Percentiles rank a stretch among this genome's conserved stretches.
These are phyloP conservation scores for Cryphonectria parasitica DNA, from an alignment of 2,329 filamentous ascomycete species.

Conservation along the genomic window DNA sequence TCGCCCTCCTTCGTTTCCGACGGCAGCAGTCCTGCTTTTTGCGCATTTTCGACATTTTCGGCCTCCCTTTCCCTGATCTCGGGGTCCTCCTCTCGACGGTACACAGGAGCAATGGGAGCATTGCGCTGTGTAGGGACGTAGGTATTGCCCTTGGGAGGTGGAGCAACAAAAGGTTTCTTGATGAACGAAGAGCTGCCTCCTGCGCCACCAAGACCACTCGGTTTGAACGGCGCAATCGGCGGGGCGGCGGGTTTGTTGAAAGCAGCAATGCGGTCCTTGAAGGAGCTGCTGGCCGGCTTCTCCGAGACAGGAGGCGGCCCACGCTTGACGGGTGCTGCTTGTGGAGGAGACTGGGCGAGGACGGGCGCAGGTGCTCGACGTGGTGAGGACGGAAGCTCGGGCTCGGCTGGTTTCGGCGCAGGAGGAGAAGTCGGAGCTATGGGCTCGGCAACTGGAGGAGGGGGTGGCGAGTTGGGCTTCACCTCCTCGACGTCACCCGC, in stretches of 20 bases:
- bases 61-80: constrained; percentile 68
- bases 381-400: constrained; percentile 41
- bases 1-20: constrained; percentile 53
- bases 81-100: constrained; percentile 86
- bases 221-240: constrained; percentile 89
- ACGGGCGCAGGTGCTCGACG: constrained; percentile 31
- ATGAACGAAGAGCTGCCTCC: constrained; percentile 72
- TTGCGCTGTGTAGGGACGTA: constrained; percentile 81
- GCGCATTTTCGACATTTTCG: constrained; percentile 68
- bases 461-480: constrained; percentile 37
- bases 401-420: constrained; percentile 45
- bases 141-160: constrained; percentile 89
- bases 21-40: constrained; percentile 65
- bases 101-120: constrained; percentile 72
- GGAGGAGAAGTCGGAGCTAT: constrained; percentile 39
- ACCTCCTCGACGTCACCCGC: constrained; percentile 45
- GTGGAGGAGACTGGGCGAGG: constrained; percentile 37
- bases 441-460: constrained; percentile 37
- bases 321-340: constrained; percentile 45
- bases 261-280: constrained; percentile 93
- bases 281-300: constrained; percentile 78
- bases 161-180: constrained; percentile 96
- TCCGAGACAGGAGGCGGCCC: constrained; percentile 70
- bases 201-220: constrained; percentile 57
- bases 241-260: constrained; percentile 91